Base-by-base conservation (phyloP, 2,329 filamentous ascomycete species). In the Aspergillus novoparasiticus region DNA sequence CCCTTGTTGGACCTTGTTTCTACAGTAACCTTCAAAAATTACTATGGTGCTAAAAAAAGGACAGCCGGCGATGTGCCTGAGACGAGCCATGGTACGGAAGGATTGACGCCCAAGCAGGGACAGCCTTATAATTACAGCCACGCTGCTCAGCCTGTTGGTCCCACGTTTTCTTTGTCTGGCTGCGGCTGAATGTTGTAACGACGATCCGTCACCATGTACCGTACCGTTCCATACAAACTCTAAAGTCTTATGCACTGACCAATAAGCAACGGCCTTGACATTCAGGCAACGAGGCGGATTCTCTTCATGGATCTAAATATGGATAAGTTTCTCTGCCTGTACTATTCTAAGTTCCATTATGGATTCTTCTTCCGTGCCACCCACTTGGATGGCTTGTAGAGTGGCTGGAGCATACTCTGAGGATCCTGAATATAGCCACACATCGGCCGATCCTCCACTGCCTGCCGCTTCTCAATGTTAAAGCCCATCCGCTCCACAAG, bases 351-450 rank as follows among this genome's bases (percentile, higher is more conserved):
- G 19, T 60, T 46, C 61, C 16, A 48, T 46, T 16, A 43, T 43
- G 43, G 41, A 36, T 36, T 48, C 16, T 48, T 63, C 80, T 96
- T 99, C 65, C 90, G 87, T 39, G 92, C 94, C 32, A 96, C 83
- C 95, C 95, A 99, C 66, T 91, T 88, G 60, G 89, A 91, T 19
- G 92, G 92, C 64, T 83, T 84, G 76, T 98, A 99, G 6, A 87
- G 85, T 61, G 90, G 95, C 75, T 90, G 89, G 71, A 97, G 80
- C 92, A 99, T 95, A 73, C 93, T 97, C 58, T 88, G 81, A 16
- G 85, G 80, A 73, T 98, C 92, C 70, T 93, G 91, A 55, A 98
- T 95, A 74, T 99, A 99, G 9, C 93, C 93, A 65, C 77, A 78
- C 45, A 70, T 63, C 34, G 65, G 67, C 14, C 91, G 89, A 64